Evolutionary conservation across 169 alveolate species (phyloP).

Genomic region (Plasmodium blacklocki): DNA sequence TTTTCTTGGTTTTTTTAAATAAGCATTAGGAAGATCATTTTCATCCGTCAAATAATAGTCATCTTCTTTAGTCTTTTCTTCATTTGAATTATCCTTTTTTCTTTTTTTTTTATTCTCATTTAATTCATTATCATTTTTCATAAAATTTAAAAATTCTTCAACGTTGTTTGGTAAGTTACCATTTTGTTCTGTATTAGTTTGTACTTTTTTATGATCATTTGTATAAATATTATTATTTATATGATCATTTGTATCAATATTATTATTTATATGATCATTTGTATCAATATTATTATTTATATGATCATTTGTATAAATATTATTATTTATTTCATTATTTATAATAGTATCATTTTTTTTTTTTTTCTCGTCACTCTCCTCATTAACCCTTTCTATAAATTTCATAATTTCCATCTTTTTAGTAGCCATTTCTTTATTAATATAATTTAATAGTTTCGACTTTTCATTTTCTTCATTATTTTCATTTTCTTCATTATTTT

Average conservation of each 20-base stretch:
- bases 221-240: not conserved
- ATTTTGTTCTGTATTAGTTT: too few species aligned
- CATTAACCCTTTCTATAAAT: conserved; percentile 1
- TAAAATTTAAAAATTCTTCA: not conserved
- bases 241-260: not conserved
- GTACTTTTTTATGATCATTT: too few species aligned
- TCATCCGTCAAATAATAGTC: not conserved
- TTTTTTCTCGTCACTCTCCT: conserved; percentile 10
- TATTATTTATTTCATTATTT: conserved; percentile 1
- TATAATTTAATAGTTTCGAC: conserved; percentile 17
- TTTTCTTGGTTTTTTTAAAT: not conserved
- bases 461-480: conserved; percentile 3
- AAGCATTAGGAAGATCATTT: not conserved
- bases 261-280: not conserved
- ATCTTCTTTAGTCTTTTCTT: not conserved
- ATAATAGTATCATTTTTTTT: not conserved
- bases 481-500: not conserved
- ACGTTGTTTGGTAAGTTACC: too few species aligned
- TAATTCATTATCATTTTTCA: not conserved
- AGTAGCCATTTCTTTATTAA: conserved; percentile 7
- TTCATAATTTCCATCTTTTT: conserved; percentile 16
- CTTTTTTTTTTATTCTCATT: conserved; percentile 9
- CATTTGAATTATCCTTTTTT: not conserved
- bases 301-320: not conserved
- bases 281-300: not conserved